These are phyloP conservation scores for Nicotiana tabacum DNA, from an alignment of 257 asterid species.

Conservation along the genomic window DNA sequence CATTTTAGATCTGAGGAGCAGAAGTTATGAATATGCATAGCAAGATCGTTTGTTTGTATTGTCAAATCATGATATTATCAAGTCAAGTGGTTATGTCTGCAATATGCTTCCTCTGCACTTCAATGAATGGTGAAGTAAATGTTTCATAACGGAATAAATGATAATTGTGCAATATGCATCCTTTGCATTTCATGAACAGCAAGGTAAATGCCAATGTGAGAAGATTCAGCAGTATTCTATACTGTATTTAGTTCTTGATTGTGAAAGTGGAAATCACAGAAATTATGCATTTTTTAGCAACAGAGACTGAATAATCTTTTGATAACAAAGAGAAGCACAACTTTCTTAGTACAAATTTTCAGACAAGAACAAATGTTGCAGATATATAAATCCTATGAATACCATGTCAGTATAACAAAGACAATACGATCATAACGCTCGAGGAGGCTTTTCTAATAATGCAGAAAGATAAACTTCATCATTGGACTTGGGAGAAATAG, in stretches of 20 bases:
- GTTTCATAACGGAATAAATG: neutral
- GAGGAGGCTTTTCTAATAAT: slow-evolving; percentile 79
- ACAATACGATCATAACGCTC: slow-evolving; percentile 41
- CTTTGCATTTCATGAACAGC: neutral
- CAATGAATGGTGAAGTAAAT: neutral
- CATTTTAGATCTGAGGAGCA: too few relatives aligned
- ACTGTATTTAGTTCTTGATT: neutral
- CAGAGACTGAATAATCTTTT: neutral
- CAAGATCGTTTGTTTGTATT: neutral
- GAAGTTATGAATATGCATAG: too few relatives aligned
- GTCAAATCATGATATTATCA: neutral
- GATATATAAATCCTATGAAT: neutral
- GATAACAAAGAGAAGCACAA: neutral
- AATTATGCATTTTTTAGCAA: neutral
- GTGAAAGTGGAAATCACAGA: neutral
- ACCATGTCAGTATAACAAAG: neutral
- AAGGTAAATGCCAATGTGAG: neutral
- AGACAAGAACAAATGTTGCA: neutral
- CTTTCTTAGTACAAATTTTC: neutral
- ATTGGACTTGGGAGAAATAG: slow-evolving; percentile 62
- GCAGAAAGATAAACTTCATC: slow-evolving; percentile 84
- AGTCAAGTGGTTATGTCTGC: neutral
- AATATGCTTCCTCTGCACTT: neutral
- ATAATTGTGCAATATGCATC: neutral
- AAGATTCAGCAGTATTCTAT: neutral